A percentile compares a stretch with the other conserved stretches of the same genome.
These are phyloP conservation scores for Fusarium luffae DNA, from an alignment of 2,329 filamentous ascomycete species.

Conservation along the genomic window DNA sequence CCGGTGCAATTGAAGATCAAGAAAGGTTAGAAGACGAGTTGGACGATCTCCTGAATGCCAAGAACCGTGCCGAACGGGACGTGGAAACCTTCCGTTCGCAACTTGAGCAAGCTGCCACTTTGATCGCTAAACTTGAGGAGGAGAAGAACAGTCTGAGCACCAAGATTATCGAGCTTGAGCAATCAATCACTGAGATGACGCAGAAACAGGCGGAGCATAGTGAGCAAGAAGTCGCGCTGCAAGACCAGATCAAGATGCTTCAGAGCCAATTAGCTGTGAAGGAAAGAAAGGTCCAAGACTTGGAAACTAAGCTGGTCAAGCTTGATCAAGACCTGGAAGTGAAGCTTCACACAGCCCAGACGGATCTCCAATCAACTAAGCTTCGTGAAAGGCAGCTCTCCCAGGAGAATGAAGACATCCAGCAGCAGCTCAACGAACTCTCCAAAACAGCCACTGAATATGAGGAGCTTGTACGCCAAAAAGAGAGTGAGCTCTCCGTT, in stretches of 20 bases:
- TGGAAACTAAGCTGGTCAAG: constrained; percentile 85
- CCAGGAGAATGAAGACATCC: constrained; percentile 83
- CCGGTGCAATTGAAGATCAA: constrained; percentile 92
- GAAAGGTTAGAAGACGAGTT: constrained; percentile 94
- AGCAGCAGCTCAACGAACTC: constrained; percentile 86
- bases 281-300: constrained; percentile 87
- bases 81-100: constrained; percentile 82
- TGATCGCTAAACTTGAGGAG: constrained; percentile 86
- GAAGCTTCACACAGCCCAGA: constrained; percentile 80
- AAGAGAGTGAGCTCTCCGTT: constrained; percentile 91
- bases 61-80: constrained; percentile 88
- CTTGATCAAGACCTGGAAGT: constrained; percentile 90
- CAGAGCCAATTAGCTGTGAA: constrained; percentile 90
- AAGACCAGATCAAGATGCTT: constrained; percentile 88
- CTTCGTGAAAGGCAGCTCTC: constrained; percentile 79
- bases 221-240: constrained; percentile 78
- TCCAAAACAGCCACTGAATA: constrained; percentile 94
- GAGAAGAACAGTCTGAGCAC: constrained; percentile 82
- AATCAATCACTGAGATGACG: constrained; percentile 76
- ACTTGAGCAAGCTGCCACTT: constrained; percentile 88
- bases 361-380: constrained; percentile 80
- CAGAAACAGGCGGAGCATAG: constrained; percentile 77
- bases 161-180: constrained; percentile 76
- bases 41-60: constrained; percentile 87
- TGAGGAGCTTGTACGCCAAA: constrained; percentile 90